Evolutionary conservation across 2,329 filamentous ascomycete genomes (phyloP), one percentile per base, ranked within the genome.

Genomic region (Chrysosporium queenslandicum): DNA sequence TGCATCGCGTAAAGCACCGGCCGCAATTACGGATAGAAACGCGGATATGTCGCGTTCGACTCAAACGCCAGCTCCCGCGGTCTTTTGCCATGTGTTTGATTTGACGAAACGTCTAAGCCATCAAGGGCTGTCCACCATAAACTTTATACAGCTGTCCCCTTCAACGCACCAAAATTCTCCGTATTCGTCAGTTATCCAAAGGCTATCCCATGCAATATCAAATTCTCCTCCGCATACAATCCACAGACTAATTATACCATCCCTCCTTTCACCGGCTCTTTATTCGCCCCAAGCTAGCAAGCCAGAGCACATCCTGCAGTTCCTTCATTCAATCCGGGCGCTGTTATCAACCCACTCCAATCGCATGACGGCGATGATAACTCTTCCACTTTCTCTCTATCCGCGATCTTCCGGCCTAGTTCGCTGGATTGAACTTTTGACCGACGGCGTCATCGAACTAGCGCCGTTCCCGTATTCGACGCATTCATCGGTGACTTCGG

Each of bases 401-500:
- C 86, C 89, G 1, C 81, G 91, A 12, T 75, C 72, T 18, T 79
- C 83, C 0, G 89, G 87, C 1, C 74, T 96, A 9, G 81, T 87
- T 9, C 81, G 87, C 46, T 95, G 88, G 87, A 83, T 89, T 56
- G 92, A 98, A 65, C 73, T 87, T 2, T 72, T 97, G 1, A 82
- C 77, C 58, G 92, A 98, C 62, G 88, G 88, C 4, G 87, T 94
- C 5, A 71, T 96, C 20, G 90, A 97, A 68, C 75, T 98, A 12
- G 81, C 87, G 25, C 82, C 78, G 63, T 94, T 71, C 70, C 91
- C 74, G 63, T 84, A 75, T 72, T 80, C 67, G 58, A 71, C 74
- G 1, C 69, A 76, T 63, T 64, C 75, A 37, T 52, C 57, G 32
- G 61, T 74, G 58, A 74, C 80, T 54, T 73, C 79, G 47, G 71